Evolutionary conservation across 208 protist genomes (phyloP).

Genomic region (Acanthamoeba polyphaga): DNA sequence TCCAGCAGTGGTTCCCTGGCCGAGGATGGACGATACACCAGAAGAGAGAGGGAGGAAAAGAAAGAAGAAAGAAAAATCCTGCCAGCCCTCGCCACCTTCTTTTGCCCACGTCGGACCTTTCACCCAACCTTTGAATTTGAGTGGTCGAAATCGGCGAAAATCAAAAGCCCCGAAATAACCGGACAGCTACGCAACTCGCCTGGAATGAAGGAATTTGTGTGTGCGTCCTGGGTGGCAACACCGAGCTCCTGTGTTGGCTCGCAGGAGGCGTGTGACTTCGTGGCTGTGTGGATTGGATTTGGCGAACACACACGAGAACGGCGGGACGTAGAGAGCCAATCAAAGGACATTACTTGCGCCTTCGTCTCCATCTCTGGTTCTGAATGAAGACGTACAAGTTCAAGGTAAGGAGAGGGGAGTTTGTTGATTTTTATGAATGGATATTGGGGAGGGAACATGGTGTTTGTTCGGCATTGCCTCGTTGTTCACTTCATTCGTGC

Average conservation of each 20-base stretch:
- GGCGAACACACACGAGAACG: neutral
- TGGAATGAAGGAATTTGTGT: neutral
- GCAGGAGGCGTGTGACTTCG: neutral
- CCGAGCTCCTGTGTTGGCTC: neutral
- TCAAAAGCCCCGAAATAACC: neutral
- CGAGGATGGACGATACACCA: conserved; percentile 68
- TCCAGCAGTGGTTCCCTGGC: conserved; percentile 35
- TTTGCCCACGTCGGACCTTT: neutral
- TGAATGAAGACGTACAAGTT: conserved; percentile 74
- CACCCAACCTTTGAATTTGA: neutral
- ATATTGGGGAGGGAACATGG: neutral
- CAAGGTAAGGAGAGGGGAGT: conserved; percentile 31
- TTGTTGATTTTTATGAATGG: neutral
- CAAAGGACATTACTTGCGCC: neutral
- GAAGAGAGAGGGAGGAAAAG: conserved; percentile 70
- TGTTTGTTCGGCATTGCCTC: neutral
- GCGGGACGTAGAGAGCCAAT: neutral
- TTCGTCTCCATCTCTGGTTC: neutral
- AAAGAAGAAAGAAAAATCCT: conserved; percentile 66
- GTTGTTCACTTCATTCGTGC: neutral
- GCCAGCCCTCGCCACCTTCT: neutral
- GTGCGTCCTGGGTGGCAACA: neutral
- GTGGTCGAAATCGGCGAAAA: neutral
- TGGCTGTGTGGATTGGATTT: neutral
- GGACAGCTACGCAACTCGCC: neutral